phyloP scores from a whole-genome alignment of 2,329 filamentous ascomycete genomes.

The Fusarium armeniacum region DNA sequence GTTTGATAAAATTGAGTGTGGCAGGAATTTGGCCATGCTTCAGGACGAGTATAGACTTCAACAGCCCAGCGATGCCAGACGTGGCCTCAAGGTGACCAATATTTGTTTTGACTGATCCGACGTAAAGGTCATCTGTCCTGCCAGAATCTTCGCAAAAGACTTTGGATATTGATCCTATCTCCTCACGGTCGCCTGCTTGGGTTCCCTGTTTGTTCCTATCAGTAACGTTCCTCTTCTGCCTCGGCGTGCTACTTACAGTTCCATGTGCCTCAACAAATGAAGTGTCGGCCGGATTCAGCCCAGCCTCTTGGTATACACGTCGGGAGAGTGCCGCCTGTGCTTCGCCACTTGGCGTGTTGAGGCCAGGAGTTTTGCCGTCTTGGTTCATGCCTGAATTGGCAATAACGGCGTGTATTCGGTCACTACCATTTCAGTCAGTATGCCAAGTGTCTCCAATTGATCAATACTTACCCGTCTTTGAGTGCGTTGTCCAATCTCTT shows the following conservation, averaged over 20 bases:
- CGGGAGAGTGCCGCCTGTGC: constrained; percentile 10
- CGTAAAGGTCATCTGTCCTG: constrained; percentile 5
- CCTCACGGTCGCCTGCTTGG: constrained; percentile 16
- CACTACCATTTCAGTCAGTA: not conserved
- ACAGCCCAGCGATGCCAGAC: constrained; percentile 8
- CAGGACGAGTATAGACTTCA: constrained; percentile 8
- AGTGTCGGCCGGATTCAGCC: constrained; percentile 1
- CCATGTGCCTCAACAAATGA: constrained; percentile 12
- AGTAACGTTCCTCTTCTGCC: rapidly evolving
- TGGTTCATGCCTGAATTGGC: constrained; percentile 22
- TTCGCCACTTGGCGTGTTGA: constrained; percentile 13
- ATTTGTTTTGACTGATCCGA: constrained; percentile 18
- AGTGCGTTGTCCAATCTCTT: constrained; percentile 7
- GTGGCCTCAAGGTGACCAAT: constrained; percentile 16
- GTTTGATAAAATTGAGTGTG: constrained; percentile 14
- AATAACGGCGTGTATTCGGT: constrained; percentile 12
- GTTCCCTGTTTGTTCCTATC: constrained; percentile 1
- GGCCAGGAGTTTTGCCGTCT: constrained; percentile 13
- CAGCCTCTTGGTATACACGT: constrained; percentile 19
- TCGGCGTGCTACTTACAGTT: not conserved
- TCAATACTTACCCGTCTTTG: not conserved
- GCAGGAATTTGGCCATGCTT: constrained; percentile 14
- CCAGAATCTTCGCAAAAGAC: constrained; percentile 9
- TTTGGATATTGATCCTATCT: constrained; percentile 7
- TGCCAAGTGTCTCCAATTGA: not conserved